Evolutionary conservation across 192 early-diverging fungal genomes (phyloP), one percentile per base, ranked within the genome.

Genomic region (Neocallimastix lanati): DNA sequence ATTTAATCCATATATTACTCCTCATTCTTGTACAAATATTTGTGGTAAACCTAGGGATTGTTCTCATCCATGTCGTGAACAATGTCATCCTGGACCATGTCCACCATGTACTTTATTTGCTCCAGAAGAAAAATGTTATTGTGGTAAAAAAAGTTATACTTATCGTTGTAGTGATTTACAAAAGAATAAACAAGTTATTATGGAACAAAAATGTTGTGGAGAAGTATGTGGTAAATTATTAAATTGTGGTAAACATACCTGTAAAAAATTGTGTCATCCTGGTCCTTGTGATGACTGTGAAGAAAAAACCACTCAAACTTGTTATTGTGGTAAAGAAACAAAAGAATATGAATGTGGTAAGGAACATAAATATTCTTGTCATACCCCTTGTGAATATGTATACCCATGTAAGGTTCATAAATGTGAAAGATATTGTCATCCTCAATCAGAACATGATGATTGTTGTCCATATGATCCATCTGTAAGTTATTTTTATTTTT

Each of bases 81-180:
- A 89, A 28, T 97, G 96, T 81, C 96, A 97, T 86, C 95, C 96
- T 18, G 96, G 97, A 4, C 97, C 97, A 14, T 97, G 96, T 79
- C 92, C 93, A 76, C 94, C 95, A 4, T 98, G 97, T 84, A 90
- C 93, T 28, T 86, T 90, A 12, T 88, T 93, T 83, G 92, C 92
- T 4, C 92, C 94, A 6, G 83, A 89, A 28, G 89, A 90, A 78
- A 84, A 84, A 27, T 98, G 97, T 88, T 92, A 88, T 83, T 98
- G 97, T 86, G 95, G 94, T 6, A 91, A 90, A 50, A 83, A 88
- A 12, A 82, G 82, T 0, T 88, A 91, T 80, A 89, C 91, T 77
- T 83, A 89, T 28, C 87, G 93, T 77, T 98, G 96, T 85, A 88
- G 88, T 33, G 93, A 91, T 82, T 88, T 91, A 7, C 88, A 86